phyloP scores from a whole-genome alignment of 2,329 filamentous ascomycete genomes.

The Simplicillium aogashimaense region DNA sequence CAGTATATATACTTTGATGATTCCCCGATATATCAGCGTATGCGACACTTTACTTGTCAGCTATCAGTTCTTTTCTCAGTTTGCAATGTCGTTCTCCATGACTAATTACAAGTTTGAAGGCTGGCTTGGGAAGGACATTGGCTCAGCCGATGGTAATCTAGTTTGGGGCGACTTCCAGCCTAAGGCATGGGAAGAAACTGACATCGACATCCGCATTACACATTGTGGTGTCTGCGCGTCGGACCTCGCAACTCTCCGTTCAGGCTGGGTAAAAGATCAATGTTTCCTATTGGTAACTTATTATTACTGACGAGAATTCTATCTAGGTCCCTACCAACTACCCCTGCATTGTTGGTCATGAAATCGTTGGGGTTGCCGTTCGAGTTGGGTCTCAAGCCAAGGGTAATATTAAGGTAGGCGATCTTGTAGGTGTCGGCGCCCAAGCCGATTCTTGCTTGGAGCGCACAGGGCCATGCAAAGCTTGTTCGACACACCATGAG shows the following conservation, averaged over 20 bases:
- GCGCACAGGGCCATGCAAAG: conserved; percentile 23
- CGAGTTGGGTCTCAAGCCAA: conserved; percentile 39
- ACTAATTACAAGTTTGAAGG: conserved; percentile 37
- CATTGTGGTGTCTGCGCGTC: conserved; percentile 59
- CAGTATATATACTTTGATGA: too few species aligned
- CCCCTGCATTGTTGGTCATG: conserved; percentile 51
- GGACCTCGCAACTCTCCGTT: conserved; percentile 48
- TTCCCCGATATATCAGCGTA: too few species aligned
- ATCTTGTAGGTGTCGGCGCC: conserved; percentile 54
- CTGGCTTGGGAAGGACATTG: conserved; percentile 33
- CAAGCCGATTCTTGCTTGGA: conserved; percentile 45
- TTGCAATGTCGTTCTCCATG: too few species aligned
- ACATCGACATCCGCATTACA: conserved; percentile 55
- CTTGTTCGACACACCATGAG: conserved; percentile 29
- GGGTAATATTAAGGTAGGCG: conserved; percentile 44
- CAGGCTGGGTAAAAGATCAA: too few species aligned
- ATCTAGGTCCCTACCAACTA: conserved; percentile 17
- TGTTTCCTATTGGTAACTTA: too few species aligned
- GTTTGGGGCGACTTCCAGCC: conserved; percentile 46
- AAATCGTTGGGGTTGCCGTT: conserved; percentile 51
- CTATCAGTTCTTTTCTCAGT: too few species aligned
- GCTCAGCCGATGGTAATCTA: conserved; percentile 39
- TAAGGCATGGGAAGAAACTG: conserved; percentile 56
- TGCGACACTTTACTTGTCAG: too few species aligned
- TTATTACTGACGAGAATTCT: too few species aligned